phyloP scores from a whole-genome alignment of 1,284 basidiomycete genomes.

The Rugosomyces carneus region DNA sequence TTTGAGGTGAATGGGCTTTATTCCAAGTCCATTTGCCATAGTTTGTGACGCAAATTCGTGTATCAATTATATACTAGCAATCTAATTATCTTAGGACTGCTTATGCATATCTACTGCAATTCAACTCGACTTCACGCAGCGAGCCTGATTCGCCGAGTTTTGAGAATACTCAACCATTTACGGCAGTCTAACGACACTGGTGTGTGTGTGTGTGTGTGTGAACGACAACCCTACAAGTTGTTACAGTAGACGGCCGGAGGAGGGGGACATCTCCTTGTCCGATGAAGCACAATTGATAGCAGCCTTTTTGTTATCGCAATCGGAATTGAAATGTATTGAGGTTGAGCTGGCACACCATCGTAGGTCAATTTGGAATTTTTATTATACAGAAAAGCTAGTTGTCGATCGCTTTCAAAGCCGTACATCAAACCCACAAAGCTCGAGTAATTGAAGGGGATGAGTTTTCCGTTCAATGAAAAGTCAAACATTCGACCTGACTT shows the following conservation, averaged over 20 bases:
- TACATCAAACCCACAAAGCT: too few species aligned
- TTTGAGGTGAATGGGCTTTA: slow-evolving; percentile 64
- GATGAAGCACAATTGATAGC: slow-evolving; percentile 55
- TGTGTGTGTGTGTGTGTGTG: slow-evolving; percentile 33
- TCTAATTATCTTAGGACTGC: too few species aligned
- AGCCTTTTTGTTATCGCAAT: slow-evolving; percentile 41
- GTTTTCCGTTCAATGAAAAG: slow-evolving; percentile 33
- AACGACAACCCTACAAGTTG: slow-evolving; percentile 45
- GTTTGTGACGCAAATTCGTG: slow-evolving; percentile 44
- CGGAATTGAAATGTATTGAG: too few species aligned
- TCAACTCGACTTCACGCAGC: slow-evolving; percentile 1
- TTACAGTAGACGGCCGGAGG: slow-evolving; percentile 40
- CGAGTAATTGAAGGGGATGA: slow-evolving; percentile 41
- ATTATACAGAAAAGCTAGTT: too few species aligned
- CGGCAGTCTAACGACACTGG: too few species aligned
- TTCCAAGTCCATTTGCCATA: slow-evolving; percentile 60
- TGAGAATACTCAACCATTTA: too few species aligned
- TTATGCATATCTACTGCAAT: too few species aligned
- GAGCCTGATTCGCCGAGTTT: too few species aligned
- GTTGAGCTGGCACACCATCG: slow-evolving; percentile 66
- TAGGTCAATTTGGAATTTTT: slow-evolving; percentile 47
- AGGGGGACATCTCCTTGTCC: slow-evolving; percentile 49
- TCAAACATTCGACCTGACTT: slow-evolving; percentile 31
- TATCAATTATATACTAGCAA: not conserved
- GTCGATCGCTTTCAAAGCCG: too few species aligned